Evolutionary conservation across 306 rosid genomes (phyloP).

Genomic region (Fragaria ananassa): DNA sequence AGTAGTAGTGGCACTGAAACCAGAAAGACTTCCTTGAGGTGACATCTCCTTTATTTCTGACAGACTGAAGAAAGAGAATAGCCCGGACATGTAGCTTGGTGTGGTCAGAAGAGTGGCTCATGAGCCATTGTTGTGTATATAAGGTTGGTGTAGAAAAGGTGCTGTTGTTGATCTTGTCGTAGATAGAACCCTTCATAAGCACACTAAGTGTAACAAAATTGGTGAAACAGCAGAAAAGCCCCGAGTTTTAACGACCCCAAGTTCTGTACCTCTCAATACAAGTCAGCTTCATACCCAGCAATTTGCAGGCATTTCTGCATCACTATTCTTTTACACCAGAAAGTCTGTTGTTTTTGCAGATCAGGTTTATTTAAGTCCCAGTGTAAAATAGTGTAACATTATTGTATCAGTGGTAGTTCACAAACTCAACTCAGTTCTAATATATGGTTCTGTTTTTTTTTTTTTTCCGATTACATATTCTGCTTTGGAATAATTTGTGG

Average conservation of each 20-base stretch:
- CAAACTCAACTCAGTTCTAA: background rate
- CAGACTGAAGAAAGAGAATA: slow-evolving; percentile 22
- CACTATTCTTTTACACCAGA: slow-evolving; percentile 15
- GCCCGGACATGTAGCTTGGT: slow-evolving; percentile 22
- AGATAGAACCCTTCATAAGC: slow-evolving; percentile 17
- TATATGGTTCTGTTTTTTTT: background rate
- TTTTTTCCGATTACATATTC: background rate
- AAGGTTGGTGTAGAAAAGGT: slow-evolving; percentile 51
- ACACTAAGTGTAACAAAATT: slow-evolving; percentile 19
- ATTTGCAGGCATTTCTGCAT: slow-evolving; percentile 20
- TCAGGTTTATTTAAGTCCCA: background rate
- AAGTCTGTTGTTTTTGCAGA: background rate
- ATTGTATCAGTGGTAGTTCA: background rate
- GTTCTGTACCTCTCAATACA: background rate
- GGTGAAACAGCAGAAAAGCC: slow-evolving; percentile 16
- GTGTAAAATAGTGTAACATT: slow-evolving; percentile 12
- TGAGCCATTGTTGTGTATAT: slow-evolving; percentile 56
- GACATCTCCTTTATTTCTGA: slow-evolving; percentile 23
- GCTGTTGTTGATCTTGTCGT: slow-evolving; percentile 29
- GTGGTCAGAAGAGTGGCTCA: slow-evolving; percentile 34
- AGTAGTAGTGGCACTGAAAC: background rate
- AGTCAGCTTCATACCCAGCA: slow-evolving; percentile 8
- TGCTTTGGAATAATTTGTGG: background rate
- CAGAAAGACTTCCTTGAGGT: slow-evolving; percentile 29
- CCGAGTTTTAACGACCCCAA: background rate